These are phyloP conservation scores for Aspergillus fumigatiaffinis DNA, from an alignment of 2,329 filamentous ascomycete genomes.

Conservation along the genomic window DNA sequence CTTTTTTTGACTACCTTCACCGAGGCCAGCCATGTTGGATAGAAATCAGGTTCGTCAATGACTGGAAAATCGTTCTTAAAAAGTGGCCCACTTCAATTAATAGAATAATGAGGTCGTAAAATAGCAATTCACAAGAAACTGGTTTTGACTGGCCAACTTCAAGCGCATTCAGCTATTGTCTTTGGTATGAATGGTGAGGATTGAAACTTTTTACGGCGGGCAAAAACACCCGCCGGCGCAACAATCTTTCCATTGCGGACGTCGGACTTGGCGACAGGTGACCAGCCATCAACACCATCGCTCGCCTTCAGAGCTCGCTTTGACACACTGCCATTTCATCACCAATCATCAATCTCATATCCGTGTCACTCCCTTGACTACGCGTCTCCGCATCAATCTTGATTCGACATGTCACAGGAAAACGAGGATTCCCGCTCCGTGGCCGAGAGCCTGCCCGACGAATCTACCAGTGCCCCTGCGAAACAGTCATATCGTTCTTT, in stretches of 20 bases:
- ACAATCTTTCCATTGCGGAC: conserved; percentile 1
- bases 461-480: conserved; percentile 33
- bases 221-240: conserved; percentile 17
- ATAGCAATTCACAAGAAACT: background rate
- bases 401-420: conserved; percentile 31
- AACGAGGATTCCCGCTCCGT: conserved; percentile 23
- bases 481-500: conserved; percentile 62
- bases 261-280: conserved; percentile 19
- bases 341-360: background rate
- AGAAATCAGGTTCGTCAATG: background rate
- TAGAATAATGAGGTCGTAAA: background rate
- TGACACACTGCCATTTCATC: background rate
- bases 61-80: background rate
- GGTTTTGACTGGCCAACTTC: background rate
- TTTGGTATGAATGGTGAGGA: background rate
- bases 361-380: background rate
- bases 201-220: conserved; percentile 28
- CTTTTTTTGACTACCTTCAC: conserved; percentile 52
- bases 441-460: conserved; percentile 31
- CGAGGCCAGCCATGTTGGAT: conserved; percentile 26
- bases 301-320: conserved; percentile 4
- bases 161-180: background rate
- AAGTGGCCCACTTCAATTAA: background rate
- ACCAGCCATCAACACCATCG: conserved; percentile 9
- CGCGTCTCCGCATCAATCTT: background rate